Evolutionary conservation across 108 stramenopile genomes (phyloP).

Genomic region (Skeletonema menzelii): DNA sequence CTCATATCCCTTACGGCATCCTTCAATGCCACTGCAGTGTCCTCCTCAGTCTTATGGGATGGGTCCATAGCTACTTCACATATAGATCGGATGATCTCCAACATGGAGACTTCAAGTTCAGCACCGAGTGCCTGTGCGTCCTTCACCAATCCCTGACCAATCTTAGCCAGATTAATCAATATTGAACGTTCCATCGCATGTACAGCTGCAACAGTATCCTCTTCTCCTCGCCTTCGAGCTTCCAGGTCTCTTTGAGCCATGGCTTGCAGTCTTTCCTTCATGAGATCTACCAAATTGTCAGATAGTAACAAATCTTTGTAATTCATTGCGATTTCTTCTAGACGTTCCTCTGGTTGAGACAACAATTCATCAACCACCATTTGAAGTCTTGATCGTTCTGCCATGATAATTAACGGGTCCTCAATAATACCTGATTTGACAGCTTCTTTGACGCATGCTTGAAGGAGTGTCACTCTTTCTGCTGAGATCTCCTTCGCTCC

Average conservation of each 20-base stretch:
- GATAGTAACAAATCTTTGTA: constrained; percentile 88
- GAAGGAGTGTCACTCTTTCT: constrained; percentile 62
- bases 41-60: constrained; percentile 72
- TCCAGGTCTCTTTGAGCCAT: constrained; percentile 77
- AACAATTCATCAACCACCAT: constrained; percentile 77
- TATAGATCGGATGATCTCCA: constrained; percentile 84
- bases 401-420: constrained; percentile 60
- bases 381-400: constrained; percentile 65
- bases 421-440: constrained; percentile 72
- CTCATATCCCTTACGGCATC: constrained; percentile 89
- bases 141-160: constrained; percentile 74
- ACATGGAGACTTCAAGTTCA: constrained; percentile 78
- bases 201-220: constrained; percentile 38
- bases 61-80: constrained; percentile 93
- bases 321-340: constrained; percentile 69
- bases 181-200: constrained; percentile 68
- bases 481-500: constrained; percentile 57
- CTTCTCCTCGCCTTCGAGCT: constrained; percentile 43
- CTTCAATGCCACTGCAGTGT: constrained; percentile 76
- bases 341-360: constrained; percentile 81
- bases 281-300: constrained; percentile 68
- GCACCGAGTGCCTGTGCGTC: constrained; percentile 81
- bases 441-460: constrained; percentile 63
- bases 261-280: constrained; percentile 58
- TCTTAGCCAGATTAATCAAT: constrained; percentile 67